Evolutionary conservation across 306 rosid species (phyloP), one percentile per base, ranked within the genome.

Genomic region (Lagenaria siceraria): DNA sequence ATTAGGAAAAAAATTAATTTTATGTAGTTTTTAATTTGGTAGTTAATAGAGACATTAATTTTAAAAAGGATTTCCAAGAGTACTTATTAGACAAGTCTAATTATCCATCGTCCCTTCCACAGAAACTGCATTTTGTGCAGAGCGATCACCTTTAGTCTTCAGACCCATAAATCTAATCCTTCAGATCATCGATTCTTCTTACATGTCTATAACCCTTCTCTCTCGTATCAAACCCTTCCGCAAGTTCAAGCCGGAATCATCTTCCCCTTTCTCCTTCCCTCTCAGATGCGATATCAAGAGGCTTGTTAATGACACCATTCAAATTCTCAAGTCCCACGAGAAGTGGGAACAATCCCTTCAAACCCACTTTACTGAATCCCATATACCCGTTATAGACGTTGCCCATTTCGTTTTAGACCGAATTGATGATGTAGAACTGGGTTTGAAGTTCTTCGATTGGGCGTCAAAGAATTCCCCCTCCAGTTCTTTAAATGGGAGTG

Each of bases 331-430:
- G 42, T 80, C 90, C 84, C 61, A 79, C 60, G 64, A 80, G 2
- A 82, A 82, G 6, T 93, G 86, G 87, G 90, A 88, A 8, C 81
- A 88, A 3, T 78, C 88, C 22, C 93, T 93, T 40, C 82, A 84
- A 77, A 81, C 85, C 78, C 88, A 53, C 24, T 89, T 91, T 55
- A 79, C 82, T 3, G 84, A 90, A 77, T 87, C 91, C 76, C 15
- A 83, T 3, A 68, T 86, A 8, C 65, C 64, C 21, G 89, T 87
- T 73, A 84, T 93, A 3, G 97, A 93, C 22, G 79, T 91, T 71
- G 90, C 89, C 80, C 93, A 93, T 82, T 91, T 89, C 78, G 89
- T 93, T 52, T 79, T 93, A 15, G 98, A 93, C 80, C 85, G 91
- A 76, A 15, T 89, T 2, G 78, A 84, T 53, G 81, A 82, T 38